phyloP scores from a whole-genome alignment of 345 rosid genomes.

The Lepidium sativum region DNA sequence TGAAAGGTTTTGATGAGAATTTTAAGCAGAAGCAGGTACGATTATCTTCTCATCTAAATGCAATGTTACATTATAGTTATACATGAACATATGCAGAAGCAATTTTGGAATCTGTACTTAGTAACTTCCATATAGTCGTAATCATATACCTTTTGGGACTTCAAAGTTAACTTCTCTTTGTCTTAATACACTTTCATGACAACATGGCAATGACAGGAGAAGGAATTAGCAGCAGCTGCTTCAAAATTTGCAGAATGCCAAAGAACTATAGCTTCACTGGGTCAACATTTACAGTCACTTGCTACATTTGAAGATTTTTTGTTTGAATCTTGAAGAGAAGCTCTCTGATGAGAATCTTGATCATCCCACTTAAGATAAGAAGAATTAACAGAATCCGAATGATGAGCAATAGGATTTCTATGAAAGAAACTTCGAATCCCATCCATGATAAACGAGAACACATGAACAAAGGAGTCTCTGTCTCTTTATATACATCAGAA shows the following conservation, averaged over 20 bases:
- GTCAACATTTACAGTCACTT: slow-evolving; percentile 53
- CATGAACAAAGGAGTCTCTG: background rate
- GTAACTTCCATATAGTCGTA: background rate
- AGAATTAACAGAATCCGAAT: background rate
- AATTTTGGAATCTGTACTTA: background rate
- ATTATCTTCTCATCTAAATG: slow-evolving; percentile 4
- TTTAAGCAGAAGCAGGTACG: slow-evolving; percentile 59
- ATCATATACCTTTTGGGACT: background rate
- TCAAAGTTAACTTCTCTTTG: background rate
- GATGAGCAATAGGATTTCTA: slow-evolving; percentile 5
- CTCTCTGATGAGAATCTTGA: background rate
- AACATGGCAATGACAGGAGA: slow-evolving; percentile 44
- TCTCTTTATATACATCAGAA: background rate
- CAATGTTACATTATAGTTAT: background rate
- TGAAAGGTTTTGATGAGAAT: slow-evolving; percentile 31
- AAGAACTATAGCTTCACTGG: slow-evolving; percentile 70
- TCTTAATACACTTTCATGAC: background rate
- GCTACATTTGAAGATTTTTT: slow-evolving; percentile 53
- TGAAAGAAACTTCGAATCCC: background rate
- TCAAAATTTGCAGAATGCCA: slow-evolving; percentile 75
- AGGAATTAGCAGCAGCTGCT: slow-evolving; percentile 63
- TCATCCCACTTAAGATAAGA: background rate
- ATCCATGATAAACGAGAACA: slow-evolving; percentile 5
- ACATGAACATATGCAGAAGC: background rate
- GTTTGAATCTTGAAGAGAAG: slow-evolving; percentile 32